Percentiles rank a stretch among this genome's conserved stretches.
Conservation (phyloP, 148 eudicot genomes). For the Heliamphora exappendiculata region DNA sequence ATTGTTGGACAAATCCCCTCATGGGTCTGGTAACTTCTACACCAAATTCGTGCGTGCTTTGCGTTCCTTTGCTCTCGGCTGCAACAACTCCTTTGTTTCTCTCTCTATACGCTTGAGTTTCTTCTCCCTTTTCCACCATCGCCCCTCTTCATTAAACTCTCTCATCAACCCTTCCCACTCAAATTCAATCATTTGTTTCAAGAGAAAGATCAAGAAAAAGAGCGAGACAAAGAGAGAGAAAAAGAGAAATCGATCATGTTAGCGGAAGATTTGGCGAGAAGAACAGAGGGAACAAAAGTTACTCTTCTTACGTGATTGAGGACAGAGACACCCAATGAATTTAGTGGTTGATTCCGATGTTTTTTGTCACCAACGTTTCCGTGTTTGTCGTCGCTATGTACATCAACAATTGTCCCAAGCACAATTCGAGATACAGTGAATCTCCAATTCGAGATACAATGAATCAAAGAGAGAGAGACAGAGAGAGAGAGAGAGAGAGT, state of each 20-base stretch:
- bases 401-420: slow-evolving; percentile 57
- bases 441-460: too few relatives aligned
- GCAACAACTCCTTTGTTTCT: not conserved
- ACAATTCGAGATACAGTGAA: not conserved
- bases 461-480: too few relatives aligned
- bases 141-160: not conserved
- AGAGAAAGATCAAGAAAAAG: too few relatives aligned
- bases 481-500: too few relatives aligned
- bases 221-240: not conserved
- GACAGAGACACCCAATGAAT: slow-evolving; percentile 40
- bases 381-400: slow-evolving; percentile 49
- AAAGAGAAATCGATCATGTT: not conserved
- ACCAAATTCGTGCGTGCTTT: not conserved
- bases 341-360: slow-evolving; percentile 62
- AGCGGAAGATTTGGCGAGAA: slow-evolving; percentile 19
- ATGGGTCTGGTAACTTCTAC: not conserved
- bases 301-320: slow-evolving; percentile 9
- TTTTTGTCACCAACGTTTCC: slow-evolving; percentile 42
- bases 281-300: not conserved
- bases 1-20: not conserved
- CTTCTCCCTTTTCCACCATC: not conserved
- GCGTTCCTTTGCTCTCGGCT: not conserved
- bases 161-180: too few relatives aligned
- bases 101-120: not conserved
- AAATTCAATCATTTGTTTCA: not conserved